A percentile compares a stretch with the other conserved stretches of the same genome.
phyloP scores from a whole-genome alignment of 2,329 filamentous ascomycete species.

The Gaeumannomyces tritici region DNA sequence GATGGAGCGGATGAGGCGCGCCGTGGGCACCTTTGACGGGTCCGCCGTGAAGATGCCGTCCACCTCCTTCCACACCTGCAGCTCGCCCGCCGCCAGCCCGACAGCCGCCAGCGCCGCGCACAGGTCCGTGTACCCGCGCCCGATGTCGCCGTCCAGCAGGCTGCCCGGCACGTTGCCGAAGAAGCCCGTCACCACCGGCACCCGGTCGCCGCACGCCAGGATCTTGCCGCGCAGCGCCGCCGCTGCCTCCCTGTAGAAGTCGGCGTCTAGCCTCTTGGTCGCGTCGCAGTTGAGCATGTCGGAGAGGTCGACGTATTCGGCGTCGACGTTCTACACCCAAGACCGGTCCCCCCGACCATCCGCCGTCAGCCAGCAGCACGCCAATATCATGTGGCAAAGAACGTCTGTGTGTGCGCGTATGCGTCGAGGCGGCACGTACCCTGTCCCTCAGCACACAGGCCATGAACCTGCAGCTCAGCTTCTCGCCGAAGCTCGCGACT shows the following conservation, averaged over 20 bases:
- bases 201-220: constrained; percentile 51
- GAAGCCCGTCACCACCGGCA: constrained; percentile 83
- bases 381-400: too few relatives aligned
- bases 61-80: constrained; percentile 99
- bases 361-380: background rate
- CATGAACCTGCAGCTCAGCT: constrained; percentile 89
- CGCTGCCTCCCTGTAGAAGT: constrained; percentile 61
- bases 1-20: constrained; percentile 77
- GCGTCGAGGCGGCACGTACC: constrained; percentile 24
- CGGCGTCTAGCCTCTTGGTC: constrained; percentile 49
- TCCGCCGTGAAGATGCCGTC: constrained; percentile 56
- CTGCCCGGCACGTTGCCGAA: constrained; percentile 91
- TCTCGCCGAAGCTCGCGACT: constrained; percentile 92
- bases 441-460: constrained; percentile 71
- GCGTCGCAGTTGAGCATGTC: constrained; percentile 66
- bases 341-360: constrained; percentile 14
- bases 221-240: constrained; percentile 55
- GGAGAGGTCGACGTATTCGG: constrained; percentile 83
- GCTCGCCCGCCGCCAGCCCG: constrained; percentile 73
- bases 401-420: background rate
- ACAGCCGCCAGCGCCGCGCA: constrained; percentile 90
- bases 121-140: constrained; percentile 91
- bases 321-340: constrained; percentile 54
- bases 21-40: constrained; percentile 82
- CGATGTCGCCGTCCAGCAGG: constrained; percentile 78